Evolutionary conservation across 2,329 filamentous ascomycete genomes (phyloP).

Genomic region (Aspergillus niger): DNA sequence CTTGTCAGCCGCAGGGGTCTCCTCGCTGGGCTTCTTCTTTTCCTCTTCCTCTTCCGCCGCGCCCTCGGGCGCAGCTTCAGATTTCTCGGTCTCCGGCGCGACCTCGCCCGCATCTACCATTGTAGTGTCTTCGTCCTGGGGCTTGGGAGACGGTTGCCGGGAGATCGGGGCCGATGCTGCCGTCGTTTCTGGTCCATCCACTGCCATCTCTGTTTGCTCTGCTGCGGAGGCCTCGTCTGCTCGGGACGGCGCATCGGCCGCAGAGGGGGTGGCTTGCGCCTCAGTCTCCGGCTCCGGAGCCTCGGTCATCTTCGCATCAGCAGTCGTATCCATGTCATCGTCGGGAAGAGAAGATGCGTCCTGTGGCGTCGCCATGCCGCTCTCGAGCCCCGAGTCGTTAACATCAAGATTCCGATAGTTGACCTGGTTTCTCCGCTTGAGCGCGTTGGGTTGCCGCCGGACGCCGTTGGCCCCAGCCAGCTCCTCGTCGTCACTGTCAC

Average conservation of each 20-base stretch:
- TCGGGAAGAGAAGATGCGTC: conserved; percentile 48
- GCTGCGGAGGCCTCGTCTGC: conserved; percentile 35
- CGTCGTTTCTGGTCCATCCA: conserved; percentile 34
- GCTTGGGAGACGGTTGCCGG: conserved; percentile 31
- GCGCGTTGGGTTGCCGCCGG: conserved; percentile 54
- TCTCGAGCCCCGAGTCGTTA: conserved; percentile 57
- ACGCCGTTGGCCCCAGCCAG: conserved; percentile 70
- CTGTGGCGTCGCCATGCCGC: conserved; percentile 51
- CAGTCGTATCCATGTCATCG: conserved; percentile 41
- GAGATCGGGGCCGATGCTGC: conserved; percentile 32
- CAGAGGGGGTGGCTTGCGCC: conserved; percentile 33
- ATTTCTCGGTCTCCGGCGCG: conserved; percentile 22
- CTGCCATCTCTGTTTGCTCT: conserved; percentile 35
- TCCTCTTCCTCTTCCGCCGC: conserved; percentile 24
- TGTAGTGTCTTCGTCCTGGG: conserved; percentile 38
- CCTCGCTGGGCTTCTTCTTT: conserved; percentile 30
- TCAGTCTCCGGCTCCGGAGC: conserved; percentile 40
- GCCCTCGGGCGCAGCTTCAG: conserved; percentile 19
- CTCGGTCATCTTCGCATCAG: conserved; percentile 46
- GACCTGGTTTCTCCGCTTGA: conserved; percentile 60
- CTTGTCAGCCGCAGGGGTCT: conserved; percentile 22
- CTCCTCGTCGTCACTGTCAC: conserved; percentile 89
- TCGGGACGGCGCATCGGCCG: conserved; percentile 33
- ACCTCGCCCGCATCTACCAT: conserved; percentile 42
- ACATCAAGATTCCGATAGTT: conserved; percentile 62